Evolutionary conservation across 441 rosid species (phyloP).

Genomic region (Metrosideros polymorpha): DNA sequence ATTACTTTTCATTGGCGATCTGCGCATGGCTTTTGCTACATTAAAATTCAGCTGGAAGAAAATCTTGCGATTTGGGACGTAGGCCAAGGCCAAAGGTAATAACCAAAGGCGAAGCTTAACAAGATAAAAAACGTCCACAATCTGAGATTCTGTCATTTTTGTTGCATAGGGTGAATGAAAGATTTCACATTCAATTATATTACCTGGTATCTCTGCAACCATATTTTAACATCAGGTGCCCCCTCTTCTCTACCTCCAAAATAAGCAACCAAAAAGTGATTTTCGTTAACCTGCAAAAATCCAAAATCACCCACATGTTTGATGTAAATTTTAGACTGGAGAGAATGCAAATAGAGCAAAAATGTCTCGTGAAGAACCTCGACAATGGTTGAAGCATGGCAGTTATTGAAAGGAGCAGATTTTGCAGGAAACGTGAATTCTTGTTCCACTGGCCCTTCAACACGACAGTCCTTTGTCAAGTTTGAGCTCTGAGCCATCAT

Average conservation of each 20-base stretch:
- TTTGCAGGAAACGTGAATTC: slow-evolving; percentile 61
- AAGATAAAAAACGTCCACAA: background rate
- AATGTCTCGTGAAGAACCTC: slow-evolving; percentile 35
- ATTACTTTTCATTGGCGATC: background rate
- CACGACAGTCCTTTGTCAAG: slow-evolving; percentile 16
- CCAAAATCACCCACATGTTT: background rate
- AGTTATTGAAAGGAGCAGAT: slow-evolving; percentile 70
- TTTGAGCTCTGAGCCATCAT: slow-evolving; percentile 10
- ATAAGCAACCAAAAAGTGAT: slow-evolving; percentile 75
- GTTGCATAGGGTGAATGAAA: background rate
- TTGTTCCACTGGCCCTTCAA: slow-evolving; percentile 26
- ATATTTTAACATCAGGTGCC: slow-evolving; percentile 84
- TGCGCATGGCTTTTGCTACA: background rate
- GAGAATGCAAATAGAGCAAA: background rate
- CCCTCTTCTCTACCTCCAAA: slow-evolving; percentile 76
- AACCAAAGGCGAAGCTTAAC: background rate
- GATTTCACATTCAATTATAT: background rate
- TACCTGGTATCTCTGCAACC: slow-evolving; percentile 75
- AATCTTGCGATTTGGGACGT: background rate
- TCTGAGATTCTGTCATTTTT: background rate
- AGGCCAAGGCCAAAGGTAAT: background rate
- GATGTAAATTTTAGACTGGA: background rate
- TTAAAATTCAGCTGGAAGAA: background rate
- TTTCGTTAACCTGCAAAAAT: slow-evolving; percentile 44
- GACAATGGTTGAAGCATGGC: slow-evolving; percentile 88